Conservation (phyloP, 1,139 yeast genomes). For the Geotrichum phurueaensis region DNA sequence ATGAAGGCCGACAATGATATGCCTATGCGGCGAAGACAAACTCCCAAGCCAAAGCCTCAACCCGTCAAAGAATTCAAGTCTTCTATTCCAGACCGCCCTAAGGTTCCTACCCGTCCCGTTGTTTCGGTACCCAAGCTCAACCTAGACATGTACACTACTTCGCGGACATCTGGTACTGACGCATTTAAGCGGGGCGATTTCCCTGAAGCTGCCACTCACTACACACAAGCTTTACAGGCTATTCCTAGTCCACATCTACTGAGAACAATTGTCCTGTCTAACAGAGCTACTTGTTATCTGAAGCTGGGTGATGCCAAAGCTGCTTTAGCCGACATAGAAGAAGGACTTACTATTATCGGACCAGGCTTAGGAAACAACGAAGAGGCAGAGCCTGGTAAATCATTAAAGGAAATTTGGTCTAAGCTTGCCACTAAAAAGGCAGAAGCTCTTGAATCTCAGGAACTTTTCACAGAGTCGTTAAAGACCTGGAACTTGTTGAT, state of each 20-base stretch:
- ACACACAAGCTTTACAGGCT: constrained; percentile 53
- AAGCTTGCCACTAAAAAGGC: constrained; percentile 69
- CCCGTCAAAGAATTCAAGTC: constrained; percentile 12
- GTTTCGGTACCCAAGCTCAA: constrained; percentile 32
- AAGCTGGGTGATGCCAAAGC: constrained; percentile 71
- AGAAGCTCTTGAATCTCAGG: constrained; percentile 76
- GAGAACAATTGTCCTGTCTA: constrained; percentile 65
- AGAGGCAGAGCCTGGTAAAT: constrained; percentile 48
- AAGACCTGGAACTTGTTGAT: constrained; percentile 56
- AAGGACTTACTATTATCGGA: constrained; percentile 56
- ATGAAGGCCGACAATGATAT: constrained; percentile 25
- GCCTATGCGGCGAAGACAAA: constrained; percentile 23
- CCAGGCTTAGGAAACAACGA: constrained; percentile 36
- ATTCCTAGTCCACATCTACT: constrained; percentile 64
- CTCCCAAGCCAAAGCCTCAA: constrained; percentile 9
- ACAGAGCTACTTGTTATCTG: constrained; percentile 63
- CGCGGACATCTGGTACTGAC: constrained; percentile 54
- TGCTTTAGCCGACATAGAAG: constrained; percentile 49
- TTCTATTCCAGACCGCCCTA: constrained; percentile 19
- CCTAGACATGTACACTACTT: constrained; percentile 48
- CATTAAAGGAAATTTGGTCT: constrained; percentile 63
- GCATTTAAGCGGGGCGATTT: constrained; percentile 81
- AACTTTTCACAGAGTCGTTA: constrained; percentile 60
- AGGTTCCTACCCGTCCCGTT: constrained; percentile 26
- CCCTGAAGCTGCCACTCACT: constrained; percentile 54